Evolutionary conservation across 78 protist genomes (phyloP).

Genomic region (Diacronema lutheri): DNA sequence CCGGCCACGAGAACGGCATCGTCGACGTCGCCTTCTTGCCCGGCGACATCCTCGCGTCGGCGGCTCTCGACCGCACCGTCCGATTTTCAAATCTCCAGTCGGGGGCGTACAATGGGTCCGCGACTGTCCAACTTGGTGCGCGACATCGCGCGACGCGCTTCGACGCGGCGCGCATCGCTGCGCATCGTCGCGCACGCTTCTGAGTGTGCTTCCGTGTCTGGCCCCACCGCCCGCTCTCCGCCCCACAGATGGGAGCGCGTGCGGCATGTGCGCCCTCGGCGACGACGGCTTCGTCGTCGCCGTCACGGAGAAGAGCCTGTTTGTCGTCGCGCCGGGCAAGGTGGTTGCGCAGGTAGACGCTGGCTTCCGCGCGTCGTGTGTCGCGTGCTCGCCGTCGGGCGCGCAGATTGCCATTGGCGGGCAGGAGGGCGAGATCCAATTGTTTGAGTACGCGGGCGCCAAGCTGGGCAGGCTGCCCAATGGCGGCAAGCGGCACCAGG

Average conservation of each 20-base stretch:
- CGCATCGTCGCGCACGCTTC: background rate
- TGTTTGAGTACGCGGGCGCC: background rate
- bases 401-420: background rate
- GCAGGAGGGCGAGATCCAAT: background rate
- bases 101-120: no score
- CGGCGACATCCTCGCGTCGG: no score
- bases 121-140: no score
- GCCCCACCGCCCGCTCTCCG: no score
- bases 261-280: background rate
- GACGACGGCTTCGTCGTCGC: background rate
- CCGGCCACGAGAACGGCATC: background rate
- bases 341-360: background rate
- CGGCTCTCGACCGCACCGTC: no score
- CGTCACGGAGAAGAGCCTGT: background rate
- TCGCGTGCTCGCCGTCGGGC: background rate
- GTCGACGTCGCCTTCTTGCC: no score
- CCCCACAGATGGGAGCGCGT: background rate
- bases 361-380: background rate
- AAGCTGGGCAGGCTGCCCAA: background rate
- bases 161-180: no score
- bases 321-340: no score
- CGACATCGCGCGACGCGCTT: no score
- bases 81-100: no score
- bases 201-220: background rate
- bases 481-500: background rate